Conservation (phyloP, 1,284 basidiomycete genomes). For the Rhodotorula sp. region DNA sequence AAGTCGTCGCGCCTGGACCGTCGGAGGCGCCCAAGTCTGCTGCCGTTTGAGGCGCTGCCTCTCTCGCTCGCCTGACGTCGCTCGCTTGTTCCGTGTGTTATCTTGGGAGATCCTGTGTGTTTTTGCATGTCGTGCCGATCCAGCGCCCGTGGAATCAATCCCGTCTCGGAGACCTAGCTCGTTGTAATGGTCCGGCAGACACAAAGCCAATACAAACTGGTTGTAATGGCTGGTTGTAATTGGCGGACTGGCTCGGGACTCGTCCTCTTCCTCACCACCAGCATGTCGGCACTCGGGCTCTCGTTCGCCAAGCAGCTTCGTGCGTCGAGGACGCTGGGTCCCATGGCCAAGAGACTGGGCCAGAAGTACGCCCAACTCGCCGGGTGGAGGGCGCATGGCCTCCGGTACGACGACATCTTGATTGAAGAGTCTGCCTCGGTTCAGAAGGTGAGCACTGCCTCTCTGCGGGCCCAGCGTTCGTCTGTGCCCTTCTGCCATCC, state of each 20-base stretch:
- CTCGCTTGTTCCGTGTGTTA: no score
- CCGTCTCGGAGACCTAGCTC: no score
- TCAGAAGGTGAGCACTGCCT: constrained; percentile 65
- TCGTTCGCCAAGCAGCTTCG: constrained; percentile 33
- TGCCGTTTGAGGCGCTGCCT: no score
- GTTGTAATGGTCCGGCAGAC: no score
- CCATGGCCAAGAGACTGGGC: constrained; percentile 73
- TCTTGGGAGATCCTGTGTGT: no score
- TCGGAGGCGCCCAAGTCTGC: no score
- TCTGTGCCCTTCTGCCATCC: not conserved
- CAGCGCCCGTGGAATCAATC: no score
- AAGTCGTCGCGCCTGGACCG: no score
- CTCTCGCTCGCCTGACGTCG: no score
- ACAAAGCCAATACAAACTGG: not conserved
- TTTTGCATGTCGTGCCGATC: no score
- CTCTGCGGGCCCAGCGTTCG: no score
- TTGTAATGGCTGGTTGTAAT: not conserved
- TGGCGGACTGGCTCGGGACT: constrained; percentile 73
- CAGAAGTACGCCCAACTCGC: constrained; percentile 77
- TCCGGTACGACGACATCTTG: constrained; percentile 93
- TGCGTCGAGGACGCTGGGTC: constrained; percentile 54
- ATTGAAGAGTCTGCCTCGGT: constrained; percentile 82
- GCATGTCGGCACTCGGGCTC: constrained; percentile 36
- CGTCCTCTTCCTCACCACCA: constrained; percentile 47
- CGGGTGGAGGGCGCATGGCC: constrained; percentile 85